These are phyloP conservation scores for Bifiguratus adelaidae DNA, from an alignment of 192 early-diverging fungal genomes.

Conservation along the genomic window DNA sequence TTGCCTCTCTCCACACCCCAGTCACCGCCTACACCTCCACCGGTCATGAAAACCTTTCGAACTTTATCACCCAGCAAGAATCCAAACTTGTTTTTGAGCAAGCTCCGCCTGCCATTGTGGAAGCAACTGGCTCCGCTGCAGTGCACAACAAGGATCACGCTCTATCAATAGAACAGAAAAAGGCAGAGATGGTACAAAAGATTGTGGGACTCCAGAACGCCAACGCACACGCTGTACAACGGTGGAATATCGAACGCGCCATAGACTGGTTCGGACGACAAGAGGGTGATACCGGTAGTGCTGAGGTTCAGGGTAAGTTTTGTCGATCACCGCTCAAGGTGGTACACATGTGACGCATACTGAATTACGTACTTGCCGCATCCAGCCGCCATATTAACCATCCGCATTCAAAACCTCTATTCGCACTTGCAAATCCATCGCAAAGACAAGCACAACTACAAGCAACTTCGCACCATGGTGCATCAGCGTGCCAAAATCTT, in stretches of 20 bases:
- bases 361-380: slow-evolving; percentile 1
- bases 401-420: slow-evolving; percentile 79
- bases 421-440: slow-evolving; percentile 65
- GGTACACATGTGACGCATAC: background rate
- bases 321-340: background rate
- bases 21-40: slow-evolving; percentile 4
- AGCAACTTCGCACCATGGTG: slow-evolving; percentile 65
- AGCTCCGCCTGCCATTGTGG: slow-evolving; percentile 22
- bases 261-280: slow-evolving; percentile 69
- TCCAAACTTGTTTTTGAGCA: slow-evolving; percentile 33
- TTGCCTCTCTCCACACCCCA: slow-evolving; percentile 15
- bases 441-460: slow-evolving; percentile 89
- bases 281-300: slow-evolving; percentile 79
- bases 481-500: slow-evolving; percentile 78
- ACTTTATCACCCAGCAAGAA: slow-evolving; percentile 34
- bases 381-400: slow-evolving; percentile 80
- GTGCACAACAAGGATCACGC: slow-evolving; percentile 17
- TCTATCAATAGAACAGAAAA: slow-evolving; percentile 26
- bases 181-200: slow-evolving; percentile 54
- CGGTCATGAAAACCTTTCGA: slow-evolving; percentile 21
- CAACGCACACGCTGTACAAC: slow-evolving; percentile 56
- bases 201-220: slow-evolving; percentile 79
- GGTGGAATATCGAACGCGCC: slow-evolving; percentile 65
- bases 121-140: slow-evolving; percentile 11
- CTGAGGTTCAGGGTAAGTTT: slow-evolving; percentile 79